These are phyloP conservation scores for Alternaria sp. DNA, from an alignment of 2,329 filamentous ascomycete genomes.

Conservation along the genomic window DNA sequence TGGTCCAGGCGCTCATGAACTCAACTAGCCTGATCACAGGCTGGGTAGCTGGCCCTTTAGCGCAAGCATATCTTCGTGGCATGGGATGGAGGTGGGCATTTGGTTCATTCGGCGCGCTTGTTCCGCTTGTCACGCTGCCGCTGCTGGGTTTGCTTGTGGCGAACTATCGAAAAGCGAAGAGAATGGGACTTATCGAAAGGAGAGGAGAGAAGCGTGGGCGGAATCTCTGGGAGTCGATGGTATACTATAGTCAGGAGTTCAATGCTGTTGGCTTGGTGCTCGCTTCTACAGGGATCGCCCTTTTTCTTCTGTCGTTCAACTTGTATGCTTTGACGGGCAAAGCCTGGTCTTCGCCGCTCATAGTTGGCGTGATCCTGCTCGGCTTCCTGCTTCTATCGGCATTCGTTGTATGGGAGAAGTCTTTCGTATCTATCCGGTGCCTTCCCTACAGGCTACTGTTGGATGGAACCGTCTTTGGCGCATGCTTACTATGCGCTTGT, in stretches of 20 bases:
- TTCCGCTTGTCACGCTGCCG: constrained; percentile 67
- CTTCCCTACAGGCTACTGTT: constrained; percentile 50
- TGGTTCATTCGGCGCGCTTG: constrained; percentile 70
- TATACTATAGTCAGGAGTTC: constrained; percentile 68
- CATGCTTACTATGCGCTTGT: constrained; percentile 58
- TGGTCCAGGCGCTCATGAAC: constrained; percentile 63
- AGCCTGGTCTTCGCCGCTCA: constrained; percentile 34
- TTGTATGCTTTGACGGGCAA: constrained; percentile 35
- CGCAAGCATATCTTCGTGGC: constrained; percentile 52
- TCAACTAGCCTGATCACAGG: constrained; percentile 31
- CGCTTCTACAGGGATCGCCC: constrained; percentile 65
- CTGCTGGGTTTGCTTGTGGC: constrained; percentile 63
- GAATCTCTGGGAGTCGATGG: constrained; percentile 57
- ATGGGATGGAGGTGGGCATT: constrained; percentile 72
- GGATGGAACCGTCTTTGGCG: constrained; percentile 57
- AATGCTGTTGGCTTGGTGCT: constrained; percentile 69
- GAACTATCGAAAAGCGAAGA: constrained; percentile 68
- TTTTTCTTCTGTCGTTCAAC: constrained; percentile 75
- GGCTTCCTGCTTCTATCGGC: not conserved
- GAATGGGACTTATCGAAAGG: constrained; percentile 58
- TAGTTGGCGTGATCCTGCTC: constrained; percentile 47
- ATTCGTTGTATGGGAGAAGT: constrained; percentile 51
- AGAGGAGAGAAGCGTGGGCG: constrained; percentile 53
- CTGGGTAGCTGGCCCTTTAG: constrained; percentile 32
- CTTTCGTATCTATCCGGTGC: constrained; percentile 47